Percentiles rank a stretch among this genome's conserved stretches.
Evolutionary conservation across 2,329 filamentous ascomycete genomes (phyloP).

Genomic region (Fonsecaea pedrosoi): DNA sequence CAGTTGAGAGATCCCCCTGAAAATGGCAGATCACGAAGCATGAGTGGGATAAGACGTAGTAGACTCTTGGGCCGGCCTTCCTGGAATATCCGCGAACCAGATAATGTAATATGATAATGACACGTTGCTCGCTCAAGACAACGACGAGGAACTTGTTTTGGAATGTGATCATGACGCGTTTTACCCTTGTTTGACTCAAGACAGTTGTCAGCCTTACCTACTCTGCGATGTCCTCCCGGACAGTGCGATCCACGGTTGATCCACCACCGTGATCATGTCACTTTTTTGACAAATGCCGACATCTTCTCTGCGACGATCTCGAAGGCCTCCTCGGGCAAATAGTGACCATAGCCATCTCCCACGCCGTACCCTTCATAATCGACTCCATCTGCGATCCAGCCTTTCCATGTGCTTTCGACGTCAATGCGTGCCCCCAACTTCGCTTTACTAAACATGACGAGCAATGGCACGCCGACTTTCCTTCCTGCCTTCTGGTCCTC

Average conservation of each 20-base stretch:
- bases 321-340: slow-evolving; percentile 55
- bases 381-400: slow-evolving; percentile 49
- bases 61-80: background rate
- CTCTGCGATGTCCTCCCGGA: background rate
- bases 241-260: background rate
- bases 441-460: slow-evolving; percentile 54
- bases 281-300: slow-evolving; percentile 32
- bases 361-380: slow-evolving; percentile 35
- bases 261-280: slow-evolving; percentile 13
- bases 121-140: background rate
- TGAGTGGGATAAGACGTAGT: background rate
- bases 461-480: slow-evolving; percentile 51
- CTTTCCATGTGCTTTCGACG: slow-evolving; percentile 52
- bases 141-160: background rate
- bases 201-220: background rate
- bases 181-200: background rate
- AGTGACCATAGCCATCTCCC: slow-evolving; percentile 50
- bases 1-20: slow-evolving; percentile 32
- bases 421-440: slow-evolving; percentile 49
- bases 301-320: slow-evolving; percentile 41
- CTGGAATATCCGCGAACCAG: background rate
- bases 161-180: background rate
- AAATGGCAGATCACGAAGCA: background rate
- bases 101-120: slow-evolving; percentile 12
- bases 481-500: slow-evolving; percentile 54